Percentiles rank a stretch among this genome's conserved stretches.
phyloP scores from a whole-genome alignment of 768 basidiomycete species.

The Pisolithus orientalis region DNA sequence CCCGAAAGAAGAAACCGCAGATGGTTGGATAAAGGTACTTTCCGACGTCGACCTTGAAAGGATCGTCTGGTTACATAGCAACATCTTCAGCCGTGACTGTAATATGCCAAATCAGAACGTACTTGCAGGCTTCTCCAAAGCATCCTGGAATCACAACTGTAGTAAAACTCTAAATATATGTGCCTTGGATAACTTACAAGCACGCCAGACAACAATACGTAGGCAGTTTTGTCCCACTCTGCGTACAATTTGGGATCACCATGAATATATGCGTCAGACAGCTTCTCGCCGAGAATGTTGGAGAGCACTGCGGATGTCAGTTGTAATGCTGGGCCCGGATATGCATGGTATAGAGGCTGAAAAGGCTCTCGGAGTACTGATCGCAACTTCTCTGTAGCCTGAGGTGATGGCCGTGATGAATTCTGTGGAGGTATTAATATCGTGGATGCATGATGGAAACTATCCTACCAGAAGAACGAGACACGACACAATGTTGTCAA shows the following conservation, averaged over 20 bases:
- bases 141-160: slow-evolving; percentile 18
- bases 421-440: slow-evolving; percentile 26
- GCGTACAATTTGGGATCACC: slow-evolving; percentile 15
- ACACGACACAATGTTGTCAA: slow-evolving; percentile 37
- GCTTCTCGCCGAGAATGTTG: slow-evolving; percentile 33
- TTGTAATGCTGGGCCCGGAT: slow-evolving; percentile 34
- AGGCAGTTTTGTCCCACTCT: slow-evolving; percentile 42
- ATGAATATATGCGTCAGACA: slow-evolving; percentile 21
- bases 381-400: slow-evolving; percentile 33
- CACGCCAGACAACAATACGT: slow-evolving; percentile 47
- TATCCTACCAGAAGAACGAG: slow-evolving; percentile 37
- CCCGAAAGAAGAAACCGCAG: slow-evolving; percentile 34
- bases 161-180: background rate
- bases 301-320: slow-evolving; percentile 37
- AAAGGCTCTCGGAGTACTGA: slow-evolving; percentile 38
- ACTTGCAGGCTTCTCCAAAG: slow-evolving; percentile 18
- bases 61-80: slow-evolving; percentile 10
- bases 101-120: background rate
- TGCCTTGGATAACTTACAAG: slow-evolving; percentile 29
- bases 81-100: background rate
- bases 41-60: slow-evolving; percentile 21
- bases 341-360: slow-evolving; percentile 37
- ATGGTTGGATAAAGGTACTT: slow-evolving; percentile 23
- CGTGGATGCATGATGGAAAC: background rate
- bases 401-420: slow-evolving; percentile 30